These are phyloP conservation scores for Begonia fuchsioides DNA, from an alignment of 306 rosid species.

Conservation along the genomic window DNA sequence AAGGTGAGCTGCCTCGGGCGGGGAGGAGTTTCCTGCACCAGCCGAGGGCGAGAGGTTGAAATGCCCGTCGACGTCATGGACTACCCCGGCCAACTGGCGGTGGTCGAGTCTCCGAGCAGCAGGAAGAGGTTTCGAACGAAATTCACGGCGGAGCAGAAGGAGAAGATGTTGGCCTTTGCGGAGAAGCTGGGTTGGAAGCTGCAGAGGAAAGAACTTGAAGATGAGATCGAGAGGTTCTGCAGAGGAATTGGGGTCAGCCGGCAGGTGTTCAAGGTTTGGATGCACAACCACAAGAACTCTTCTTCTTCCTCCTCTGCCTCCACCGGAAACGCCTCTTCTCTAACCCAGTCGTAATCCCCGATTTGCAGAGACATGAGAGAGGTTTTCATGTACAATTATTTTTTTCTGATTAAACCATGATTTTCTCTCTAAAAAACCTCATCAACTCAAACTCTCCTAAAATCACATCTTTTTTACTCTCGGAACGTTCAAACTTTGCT, in stretches of 20 bases:
- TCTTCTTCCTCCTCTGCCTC: constrained; percentile 32
- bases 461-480: too few relatives aligned
- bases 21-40: constrained; percentile 8
- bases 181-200: constrained; percentile 82
- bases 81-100: constrained; percentile 12
- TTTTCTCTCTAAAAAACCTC: too few relatives aligned
- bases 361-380: too few relatives aligned
- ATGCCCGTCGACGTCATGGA: not conserved
- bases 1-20: constrained; percentile 20
- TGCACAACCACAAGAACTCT: constrained; percentile 74
- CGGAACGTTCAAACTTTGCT: too few relatives aligned
- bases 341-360: constrained; percentile 24
- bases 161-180: constrained; percentile 76
- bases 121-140: constrained; percentile 66
- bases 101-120: constrained; percentile 1
- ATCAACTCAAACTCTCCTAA: too few relatives aligned
- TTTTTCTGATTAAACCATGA: too few relatives aligned
- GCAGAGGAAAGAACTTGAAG: constrained; percentile 58
- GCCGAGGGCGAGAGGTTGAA: constrained; percentile 8
- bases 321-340: constrained; percentile 48
- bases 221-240: constrained; percentile 64
- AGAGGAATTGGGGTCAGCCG: constrained; percentile 46
- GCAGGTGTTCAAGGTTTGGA: constrained; percentile 84
- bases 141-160: constrained; percentile 68
- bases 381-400: too few relatives aligned